A percentile compares a stretch with the other conserved stretches of the same genome.
Evolutionary conservation across 192 early-diverging fungal genomes (phyloP).

Genomic region (Entomortierella parvispora): DNA sequence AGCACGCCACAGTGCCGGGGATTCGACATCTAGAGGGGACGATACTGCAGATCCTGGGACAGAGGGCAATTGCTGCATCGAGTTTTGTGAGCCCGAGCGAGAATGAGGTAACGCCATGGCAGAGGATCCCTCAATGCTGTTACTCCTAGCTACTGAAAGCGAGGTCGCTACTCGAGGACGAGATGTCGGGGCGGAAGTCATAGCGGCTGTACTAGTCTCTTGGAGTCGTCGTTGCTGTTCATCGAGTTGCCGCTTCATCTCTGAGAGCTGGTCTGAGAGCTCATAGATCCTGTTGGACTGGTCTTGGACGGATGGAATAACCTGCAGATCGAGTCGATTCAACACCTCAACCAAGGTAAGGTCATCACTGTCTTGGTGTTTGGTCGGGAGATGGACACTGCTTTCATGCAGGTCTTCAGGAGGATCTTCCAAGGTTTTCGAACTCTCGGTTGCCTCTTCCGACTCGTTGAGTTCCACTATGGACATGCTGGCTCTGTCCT

Average conservation of each 20-base stretch:
- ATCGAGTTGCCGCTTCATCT: constrained; percentile 38
- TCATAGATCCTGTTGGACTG: constrained; percentile 32
- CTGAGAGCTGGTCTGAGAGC: constrained; percentile 38
- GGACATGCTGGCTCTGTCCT: not conserved
- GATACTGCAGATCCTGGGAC: not conserved
- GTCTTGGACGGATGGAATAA: constrained; percentile 39
- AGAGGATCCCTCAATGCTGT: constrained; percentile 9
- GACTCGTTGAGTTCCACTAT: not conserved
- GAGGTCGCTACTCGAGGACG: not conserved
- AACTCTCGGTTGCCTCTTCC: not conserved
- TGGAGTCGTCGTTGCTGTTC: constrained; percentile 29
- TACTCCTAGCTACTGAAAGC: constrained; percentile 8
- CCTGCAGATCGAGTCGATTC: constrained; percentile 30
- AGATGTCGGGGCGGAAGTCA: not conserved
- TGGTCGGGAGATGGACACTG: too few relatives aligned
- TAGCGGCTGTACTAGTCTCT: not conserved
- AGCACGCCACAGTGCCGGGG: constrained; percentile 24
- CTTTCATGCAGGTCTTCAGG: too few relatives aligned
- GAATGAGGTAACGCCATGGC: constrained; percentile 5
- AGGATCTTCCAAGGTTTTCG: too few relatives aligned
- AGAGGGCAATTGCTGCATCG: constrained; percentile 4
- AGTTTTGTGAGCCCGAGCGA: constrained; percentile 10
- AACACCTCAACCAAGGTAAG: constrained; percentile 32
- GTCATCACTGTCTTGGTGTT: not conserved
- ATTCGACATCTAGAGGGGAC: constrained; percentile 17